Evolutionary conservation across 2,329 filamentous ascomycete species (phyloP).

Genomic region (Westerdykella ornata): DNA sequence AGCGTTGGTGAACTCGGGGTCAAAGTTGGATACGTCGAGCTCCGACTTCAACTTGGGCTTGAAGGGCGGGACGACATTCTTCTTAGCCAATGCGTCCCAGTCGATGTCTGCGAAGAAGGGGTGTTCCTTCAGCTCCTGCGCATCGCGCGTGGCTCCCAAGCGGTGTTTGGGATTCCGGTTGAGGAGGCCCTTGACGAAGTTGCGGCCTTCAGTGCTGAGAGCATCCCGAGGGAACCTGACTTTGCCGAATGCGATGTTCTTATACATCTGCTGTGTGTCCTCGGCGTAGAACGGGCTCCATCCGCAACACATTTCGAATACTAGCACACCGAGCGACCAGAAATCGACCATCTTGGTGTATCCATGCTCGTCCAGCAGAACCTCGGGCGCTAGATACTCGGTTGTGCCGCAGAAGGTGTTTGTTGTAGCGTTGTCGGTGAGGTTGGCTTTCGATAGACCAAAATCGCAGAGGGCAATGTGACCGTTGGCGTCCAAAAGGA

Average conservation of each 20-base stretch:
- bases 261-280: constrained; percentile 99
- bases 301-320: constrained; percentile 99
- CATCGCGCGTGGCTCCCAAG: constrained; percentile 82
- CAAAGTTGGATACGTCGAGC: constrained; percentile 95
- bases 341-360: constrained; percentile 99
- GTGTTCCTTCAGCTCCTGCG: constrained; percentile 88
- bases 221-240: constrained; percentile 94
- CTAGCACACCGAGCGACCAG: constrained; percentile 94
- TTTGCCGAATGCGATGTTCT: constrained; percentile 99
- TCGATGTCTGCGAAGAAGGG: constrained; percentile 92
- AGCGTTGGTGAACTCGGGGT: constrained; percentile 96
- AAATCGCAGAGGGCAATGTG: constrained; percentile 98
- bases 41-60: constrained; percentile 96
- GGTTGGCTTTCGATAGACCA: constrained; percentile 91
- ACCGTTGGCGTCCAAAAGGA: constrained; percentile 90
- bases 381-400: constrained; percentile 93
- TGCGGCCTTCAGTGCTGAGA: constrained; percentile 85
- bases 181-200: constrained; percentile 94
- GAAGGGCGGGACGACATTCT: constrained; percentile 91
- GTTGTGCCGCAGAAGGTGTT: constrained; percentile 99
- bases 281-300: constrained; percentile 99
- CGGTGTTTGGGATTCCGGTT: constrained; percentile 97
- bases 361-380: constrained; percentile 88
- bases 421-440: constrained; percentile 94
- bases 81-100: constrained; percentile 81